Evolutionary conservation across 1,284 basidiomycete genomes (phyloP).

Genomic region (Ceratobasidium sp.): DNA sequence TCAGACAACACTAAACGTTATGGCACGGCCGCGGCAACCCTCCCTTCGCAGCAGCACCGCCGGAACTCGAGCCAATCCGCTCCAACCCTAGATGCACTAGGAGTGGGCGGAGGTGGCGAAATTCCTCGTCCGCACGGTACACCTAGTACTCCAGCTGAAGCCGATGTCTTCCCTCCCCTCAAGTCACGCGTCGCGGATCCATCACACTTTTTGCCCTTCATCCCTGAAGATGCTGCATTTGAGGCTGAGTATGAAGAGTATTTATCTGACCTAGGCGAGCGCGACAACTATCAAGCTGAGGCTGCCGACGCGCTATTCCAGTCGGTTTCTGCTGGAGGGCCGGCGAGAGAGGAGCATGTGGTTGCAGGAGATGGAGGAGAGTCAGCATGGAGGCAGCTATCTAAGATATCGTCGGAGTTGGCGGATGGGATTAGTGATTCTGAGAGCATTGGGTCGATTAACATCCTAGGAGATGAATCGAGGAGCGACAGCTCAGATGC

Average conservation of each 20-base stretch:
- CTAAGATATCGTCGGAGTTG: slow-evolving; percentile 72
- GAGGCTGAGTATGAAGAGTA: slow-evolving; percentile 90
- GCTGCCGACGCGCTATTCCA: slow-evolving; percentile 41
- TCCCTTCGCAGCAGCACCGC: slow-evolving; percentile 65
- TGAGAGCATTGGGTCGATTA: slow-evolving; percentile 87
- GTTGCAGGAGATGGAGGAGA: slow-evolving; percentile 48
- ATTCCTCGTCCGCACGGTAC: slow-evolving; percentile 77
- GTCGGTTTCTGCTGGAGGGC: slow-evolving; percentile 44
- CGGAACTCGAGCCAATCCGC: slow-evolving; percentile 81
- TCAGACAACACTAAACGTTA: slow-evolving; percentile 82
- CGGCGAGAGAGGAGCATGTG: slow-evolving; percentile 10
- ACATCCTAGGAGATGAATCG: slow-evolving; percentile 80
- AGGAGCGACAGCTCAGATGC: slow-evolving; percentile 64
- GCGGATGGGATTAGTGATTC: slow-evolving; percentile 85
- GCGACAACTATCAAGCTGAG: slow-evolving; percentile 57
- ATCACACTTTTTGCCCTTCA: slow-evolving; percentile 83
- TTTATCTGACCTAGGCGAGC: slow-evolving; percentile 78
- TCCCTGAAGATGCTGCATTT: slow-evolving; percentile 78
- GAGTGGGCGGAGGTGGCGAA: slow-evolving; percentile 74
- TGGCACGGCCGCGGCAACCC: slow-evolving; percentile 60
- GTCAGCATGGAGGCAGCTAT: slow-evolving; percentile 80
- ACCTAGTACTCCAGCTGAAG: slow-evolving; percentile 60
- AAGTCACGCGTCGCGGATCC: slow-evolving; percentile 83
- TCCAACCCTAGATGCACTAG: slow-evolving; percentile 71
- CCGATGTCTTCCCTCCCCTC: slow-evolving; percentile 81